Evolutionary conservation across 2,329 filamentous ascomycete genomes (phyloP).

Genomic region (Aureobasidium sp.): DNA sequence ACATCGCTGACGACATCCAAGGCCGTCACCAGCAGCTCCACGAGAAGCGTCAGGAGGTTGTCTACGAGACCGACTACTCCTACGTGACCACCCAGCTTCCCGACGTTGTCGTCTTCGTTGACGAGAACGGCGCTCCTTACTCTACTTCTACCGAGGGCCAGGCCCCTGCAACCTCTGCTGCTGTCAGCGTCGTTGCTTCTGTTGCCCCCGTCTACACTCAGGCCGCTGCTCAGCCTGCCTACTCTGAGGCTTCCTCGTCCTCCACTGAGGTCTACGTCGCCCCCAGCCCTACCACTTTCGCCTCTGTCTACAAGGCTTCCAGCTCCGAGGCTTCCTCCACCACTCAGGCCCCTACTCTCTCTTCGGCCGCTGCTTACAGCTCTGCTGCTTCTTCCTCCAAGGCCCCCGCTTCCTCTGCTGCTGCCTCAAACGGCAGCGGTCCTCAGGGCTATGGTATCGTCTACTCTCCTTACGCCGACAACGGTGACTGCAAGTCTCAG

Average conservation of each 20-base stretch:
- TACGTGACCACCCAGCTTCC: slow-evolving; percentile 36
- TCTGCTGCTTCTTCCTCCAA: slow-evolving; percentile 13
- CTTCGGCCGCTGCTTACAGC: slow-evolving; percentile 10
- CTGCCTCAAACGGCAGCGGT: slow-evolving; percentile 17
- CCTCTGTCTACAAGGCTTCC: slow-evolving; percentile 12
- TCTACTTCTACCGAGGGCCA: slow-evolving; percentile 19
- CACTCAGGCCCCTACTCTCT: background rate
- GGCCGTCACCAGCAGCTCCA: slow-evolving; percentile 28
- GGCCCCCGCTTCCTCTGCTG: slow-evolving; percentile 16
- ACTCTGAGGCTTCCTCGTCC: slow-evolving; percentile 15
- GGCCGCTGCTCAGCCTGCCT: slow-evolving; percentile 13
- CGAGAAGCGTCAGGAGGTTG: slow-evolving; percentile 25
- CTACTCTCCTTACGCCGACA: slow-evolving; percentile 49
- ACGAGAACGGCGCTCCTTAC: slow-evolving; percentile 46
- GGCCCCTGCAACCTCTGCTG: slow-evolving; percentile 8
- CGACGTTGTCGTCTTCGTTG: slow-evolving; percentile 50
- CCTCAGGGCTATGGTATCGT: slow-evolving; percentile 37
- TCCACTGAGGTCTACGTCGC: slow-evolving; percentile 7
- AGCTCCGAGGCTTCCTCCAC: slow-evolving; percentile 16
- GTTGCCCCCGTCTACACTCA: slow-evolving; percentile 13
- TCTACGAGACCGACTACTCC: slow-evolving; percentile 24
- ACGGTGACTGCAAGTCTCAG: slow-evolving; percentile 57
- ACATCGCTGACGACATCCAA: background rate
- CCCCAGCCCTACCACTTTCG: slow-evolving; percentile 12
- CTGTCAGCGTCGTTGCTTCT: slow-evolving; percentile 10